Percentiles rank a stretch among this genome's conserved stretches.
These are phyloP conservation scores for Vigna radiata DNA, from an alignment of 306 rosid genomes.

Conservation along the genomic window DNA sequence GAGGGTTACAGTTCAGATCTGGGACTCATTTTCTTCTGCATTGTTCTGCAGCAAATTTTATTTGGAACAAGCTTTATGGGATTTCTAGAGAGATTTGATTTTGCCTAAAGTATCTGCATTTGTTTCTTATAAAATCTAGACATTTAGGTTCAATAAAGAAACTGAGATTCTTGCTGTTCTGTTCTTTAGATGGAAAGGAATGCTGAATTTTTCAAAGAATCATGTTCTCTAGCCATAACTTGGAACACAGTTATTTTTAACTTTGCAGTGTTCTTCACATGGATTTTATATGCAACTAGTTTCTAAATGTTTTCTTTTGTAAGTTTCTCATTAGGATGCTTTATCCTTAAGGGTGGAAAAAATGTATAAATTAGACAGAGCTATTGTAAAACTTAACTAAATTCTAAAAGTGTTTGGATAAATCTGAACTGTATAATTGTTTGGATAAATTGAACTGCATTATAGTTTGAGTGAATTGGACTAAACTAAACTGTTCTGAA, in stretches of 20 bases:
- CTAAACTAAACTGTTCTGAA: no score
- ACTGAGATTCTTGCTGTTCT: neutral
- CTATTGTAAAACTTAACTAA: no score
- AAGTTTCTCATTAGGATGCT: neutral
- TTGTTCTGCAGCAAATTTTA: neutral
- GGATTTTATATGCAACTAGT: slow-evolving; percentile 5
- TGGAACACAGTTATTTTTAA: neutral
- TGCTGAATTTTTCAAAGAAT: neutral
- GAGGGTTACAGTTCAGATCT: neutral
- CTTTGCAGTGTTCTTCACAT: neutral
- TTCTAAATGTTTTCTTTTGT: slow-evolving; percentile 12
- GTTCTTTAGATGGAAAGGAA: neutral
- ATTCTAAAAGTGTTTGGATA: no score
- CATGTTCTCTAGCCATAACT: neutral
- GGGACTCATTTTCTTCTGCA: neutral
- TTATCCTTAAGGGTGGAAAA: no score
- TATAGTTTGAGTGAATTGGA: no score
- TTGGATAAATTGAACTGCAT: no score
- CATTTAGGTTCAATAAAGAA: neutral
- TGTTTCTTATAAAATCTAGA: neutral
- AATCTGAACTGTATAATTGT: no score
- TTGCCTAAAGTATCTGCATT: neutral
- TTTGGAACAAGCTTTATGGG: neutral
- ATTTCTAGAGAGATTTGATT: neutral
- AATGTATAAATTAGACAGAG: no score